Base-by-base conservation (phyloP, 1,284 basidiomycete genomes). In the Cutaneotrichosporon daszewskae region DNA sequence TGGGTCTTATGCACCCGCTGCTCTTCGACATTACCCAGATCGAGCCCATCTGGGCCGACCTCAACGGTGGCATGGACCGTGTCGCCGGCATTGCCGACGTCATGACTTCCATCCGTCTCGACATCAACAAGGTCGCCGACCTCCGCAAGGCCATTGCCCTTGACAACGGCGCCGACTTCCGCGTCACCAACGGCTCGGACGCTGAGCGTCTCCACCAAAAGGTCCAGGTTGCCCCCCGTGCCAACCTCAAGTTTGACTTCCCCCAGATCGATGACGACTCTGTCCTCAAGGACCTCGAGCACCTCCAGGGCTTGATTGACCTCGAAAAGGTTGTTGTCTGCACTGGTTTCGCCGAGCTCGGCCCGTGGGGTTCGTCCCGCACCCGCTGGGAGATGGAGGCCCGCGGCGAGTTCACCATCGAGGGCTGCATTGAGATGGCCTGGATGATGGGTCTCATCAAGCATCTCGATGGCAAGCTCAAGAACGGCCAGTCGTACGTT, bases 371-470 rank as follows among this genome's bases (percentile, higher is more conserved):
- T 60, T 92, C 88, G 62, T 85, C 92, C 18, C 84, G 95, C 57
- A 98, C 94, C n/a, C 83, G 94, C 56, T 98, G 94, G 94, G 92
- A 98, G 76, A 95, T 96, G 89, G 92, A 96, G 70, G 90, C 88
- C 36, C 78, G 81, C 37, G 90, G 91, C 26, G 82, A 91, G 64
- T 85, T 95, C 72, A 91, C 90, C 7, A 94, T 97, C 61, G 87
- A 96, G 71, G 94, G 92, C 34, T 88, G 87, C 65, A 95, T 98
- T 61, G 94, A 98, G 76, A 92, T 98, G 85, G 92, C 94, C 13
- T 98, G 94, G 91, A 85, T 96, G 74, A 97, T 95, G 87, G 92
- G 95, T 34, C 82, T 82, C 72, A 96, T 97, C 79, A 96, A 94
- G 74, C 90, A 97, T 76, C 91, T 96, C 69, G 88, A 98, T 59